phyloP scores from a whole-genome alignment of 2,329 filamentous ascomycete species.

The Colletotrichum gloeosporioides region DNA sequence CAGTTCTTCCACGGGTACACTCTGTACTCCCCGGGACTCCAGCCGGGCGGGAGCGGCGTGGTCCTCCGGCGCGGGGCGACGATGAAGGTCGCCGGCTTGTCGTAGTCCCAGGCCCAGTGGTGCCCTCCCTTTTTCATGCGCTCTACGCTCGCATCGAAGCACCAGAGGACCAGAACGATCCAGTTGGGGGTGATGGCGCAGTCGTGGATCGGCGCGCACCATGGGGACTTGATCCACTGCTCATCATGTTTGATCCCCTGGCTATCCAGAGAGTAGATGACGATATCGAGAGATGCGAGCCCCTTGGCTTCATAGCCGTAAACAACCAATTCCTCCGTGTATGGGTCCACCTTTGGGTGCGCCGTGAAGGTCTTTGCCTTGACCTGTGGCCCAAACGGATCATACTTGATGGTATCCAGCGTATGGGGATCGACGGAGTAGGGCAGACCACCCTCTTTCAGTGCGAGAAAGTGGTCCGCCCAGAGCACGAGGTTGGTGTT shows the following conservation, averaged over 20 bases:
- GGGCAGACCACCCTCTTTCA: conserved; percentile 53
- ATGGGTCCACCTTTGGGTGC: conserved; percentile 47
- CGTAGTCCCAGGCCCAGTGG: conserved; percentile 40
- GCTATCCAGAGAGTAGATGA: conserved; percentile 32
- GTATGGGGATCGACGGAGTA: conserved; percentile 44
- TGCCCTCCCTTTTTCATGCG: conserved; percentile 40
- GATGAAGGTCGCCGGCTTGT: conserved; percentile 5
- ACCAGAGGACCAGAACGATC: conserved; percentile 36
- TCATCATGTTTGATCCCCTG: conserved; percentile 50
- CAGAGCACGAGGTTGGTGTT: conserved; percentile 60
- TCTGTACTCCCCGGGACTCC: conserved; percentile 27
- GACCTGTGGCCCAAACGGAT: conserved; percentile 41
- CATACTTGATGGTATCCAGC: conserved; percentile 42
- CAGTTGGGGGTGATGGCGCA: conserved; percentile 43
- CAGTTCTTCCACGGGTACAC: conserved; percentile 22
- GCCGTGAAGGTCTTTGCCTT: conserved; percentile 42
- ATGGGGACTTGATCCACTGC: conserved; percentile 53
- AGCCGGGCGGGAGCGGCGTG: conserved; percentile 22
- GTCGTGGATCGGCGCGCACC: conserved; percentile 47
- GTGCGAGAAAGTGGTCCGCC: conserved; percentile 49
- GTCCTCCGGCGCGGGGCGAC: not conserved
- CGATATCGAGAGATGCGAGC: conserved; percentile 38
- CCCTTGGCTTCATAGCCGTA: conserved; percentile 47
- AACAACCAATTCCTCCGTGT: conserved; percentile 42
- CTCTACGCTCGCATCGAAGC: conserved; percentile 38